Percentiles rank a stretch among this genome's conserved stretches.
Conservation (phyloP, 371 early-diverging fungal species). For the Lichtheimia ramosa region DNA sequence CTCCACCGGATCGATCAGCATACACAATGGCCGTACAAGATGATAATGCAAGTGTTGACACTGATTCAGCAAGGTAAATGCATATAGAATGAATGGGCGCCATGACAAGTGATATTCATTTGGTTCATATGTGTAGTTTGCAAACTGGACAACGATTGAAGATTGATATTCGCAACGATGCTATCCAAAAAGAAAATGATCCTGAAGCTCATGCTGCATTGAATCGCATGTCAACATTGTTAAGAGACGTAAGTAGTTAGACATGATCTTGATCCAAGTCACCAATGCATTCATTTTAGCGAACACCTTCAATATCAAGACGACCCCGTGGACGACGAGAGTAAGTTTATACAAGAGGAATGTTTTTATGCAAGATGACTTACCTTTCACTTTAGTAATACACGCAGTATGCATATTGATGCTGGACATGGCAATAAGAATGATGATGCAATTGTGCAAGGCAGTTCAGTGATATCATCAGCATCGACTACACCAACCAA, state of each 20-base stretch:
- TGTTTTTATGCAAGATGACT: too few species aligned
- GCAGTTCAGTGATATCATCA: constrained; percentile 5
- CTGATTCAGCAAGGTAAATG: not conserved
- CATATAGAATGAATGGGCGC: not conserved
- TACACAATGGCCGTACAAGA: constrained; percentile 21
- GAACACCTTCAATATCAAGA: constrained; percentile 20
- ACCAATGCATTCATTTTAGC: constrained; percentile 2
- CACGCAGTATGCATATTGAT: constrained; percentile 17
- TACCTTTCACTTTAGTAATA: not conserved
- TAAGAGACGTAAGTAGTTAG: constrained; percentile 19
- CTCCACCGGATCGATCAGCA: constrained; percentile 36
- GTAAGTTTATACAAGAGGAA: constrained; percentile 13
- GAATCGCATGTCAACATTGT: constrained; percentile 17
- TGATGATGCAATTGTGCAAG: too few species aligned
- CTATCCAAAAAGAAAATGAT: constrained; percentile 12
- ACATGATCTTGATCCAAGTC: not conserved
- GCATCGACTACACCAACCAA: constrained; percentile 18
- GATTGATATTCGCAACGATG: constrained; percentile 17
- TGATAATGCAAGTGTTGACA: constrained; percentile 11
- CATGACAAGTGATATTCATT: not conserved
- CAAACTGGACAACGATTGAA: constrained; percentile 14
- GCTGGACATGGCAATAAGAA: not conserved
- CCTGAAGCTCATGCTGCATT: constrained; percentile 20
- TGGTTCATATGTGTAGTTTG: not conserved
- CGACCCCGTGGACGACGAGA: constrained; percentile 43